phyloP scores from a whole-genome alignment of 129 eudicot species.

The Arctium lappa region DNA sequence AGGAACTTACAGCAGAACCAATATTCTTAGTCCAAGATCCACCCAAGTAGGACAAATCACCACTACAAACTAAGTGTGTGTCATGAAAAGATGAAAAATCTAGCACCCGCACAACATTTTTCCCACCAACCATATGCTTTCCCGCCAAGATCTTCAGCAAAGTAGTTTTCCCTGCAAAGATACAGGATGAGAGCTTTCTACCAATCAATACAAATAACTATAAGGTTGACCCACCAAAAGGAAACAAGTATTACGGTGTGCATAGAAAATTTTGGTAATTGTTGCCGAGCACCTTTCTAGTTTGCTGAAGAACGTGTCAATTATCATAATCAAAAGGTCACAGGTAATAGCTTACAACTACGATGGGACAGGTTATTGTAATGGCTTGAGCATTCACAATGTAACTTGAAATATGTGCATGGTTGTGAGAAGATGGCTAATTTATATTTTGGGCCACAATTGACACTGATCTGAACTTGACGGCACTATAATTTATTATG shows the following conservation, averaged over 20 bases:
- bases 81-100: slow-evolving; percentile 91
- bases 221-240: not conserved
- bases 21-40: slow-evolving; percentile 92
- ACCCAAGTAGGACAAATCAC: slow-evolving; percentile 92
- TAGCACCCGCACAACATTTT: slow-evolving; percentile 80
- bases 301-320: not conserved
- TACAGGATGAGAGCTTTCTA: not conserved
- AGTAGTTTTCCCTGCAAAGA: slow-evolving; percentile 74
- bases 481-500: not conserved
- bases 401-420: not conserved
- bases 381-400: not conserved
- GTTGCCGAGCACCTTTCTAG: not conserved
- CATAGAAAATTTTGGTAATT: not conserved
- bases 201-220: not conserved
- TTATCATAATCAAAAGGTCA: not conserved
- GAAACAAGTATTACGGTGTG: not conserved
- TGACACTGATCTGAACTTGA: not conserved
- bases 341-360: not conserved
- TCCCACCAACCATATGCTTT: slow-evolving; percentile 98
- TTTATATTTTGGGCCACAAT: not conserved
- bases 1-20: slow-evolving; percentile 80
- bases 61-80: slow-evolving; percentile 84
- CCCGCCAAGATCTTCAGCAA: slow-evolving; percentile 97
- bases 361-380: not conserved
- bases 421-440: not conserved